Percentiles rank a stretch among this genome's conserved stretches.
These are phyloP conservation scores for Crithidia brevicula DNA, from an alignment of 208 protist genomes.

Conservation along the genomic window DNA sequence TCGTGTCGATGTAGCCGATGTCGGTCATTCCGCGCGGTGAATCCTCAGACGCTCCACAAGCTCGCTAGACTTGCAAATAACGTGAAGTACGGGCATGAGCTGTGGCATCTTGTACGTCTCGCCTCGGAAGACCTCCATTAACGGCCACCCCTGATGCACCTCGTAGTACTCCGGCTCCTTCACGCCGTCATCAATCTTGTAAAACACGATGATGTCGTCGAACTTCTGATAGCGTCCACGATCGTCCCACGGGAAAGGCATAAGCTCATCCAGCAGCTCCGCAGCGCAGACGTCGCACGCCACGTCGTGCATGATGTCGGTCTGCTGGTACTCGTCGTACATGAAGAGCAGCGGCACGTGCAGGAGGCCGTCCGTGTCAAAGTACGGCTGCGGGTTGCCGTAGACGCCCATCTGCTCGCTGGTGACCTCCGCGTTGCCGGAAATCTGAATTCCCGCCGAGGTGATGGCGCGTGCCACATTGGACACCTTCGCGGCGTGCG, in stretches of 20 bases:
- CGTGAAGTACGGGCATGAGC: slow-evolving; percentile 79
- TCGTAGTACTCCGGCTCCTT: slow-evolving; percentile 79
- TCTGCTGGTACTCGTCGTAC: slow-evolving; percentile 94
- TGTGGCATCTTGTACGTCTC: slow-evolving; percentile 77
- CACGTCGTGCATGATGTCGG: slow-evolving; percentile 94
- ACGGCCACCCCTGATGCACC: slow-evolving; percentile 60
- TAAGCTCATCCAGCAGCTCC: slow-evolving; percentile 77
- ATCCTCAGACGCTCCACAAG: slow-evolving; percentile 60
- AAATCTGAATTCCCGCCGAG: slow-evolving; percentile 63
- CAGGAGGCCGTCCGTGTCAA: slow-evolving; percentile 71
- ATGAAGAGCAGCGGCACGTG: slow-evolving; percentile 94
- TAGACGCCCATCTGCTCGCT: slow-evolving; percentile 88
- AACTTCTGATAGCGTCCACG: slow-evolving; percentile 56
- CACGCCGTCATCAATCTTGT: slow-evolving; percentile 89
- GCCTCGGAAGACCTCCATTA: slow-evolving; percentile 84
- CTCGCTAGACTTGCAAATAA: slow-evolving; percentile 70
- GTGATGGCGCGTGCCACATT: slow-evolving; percentile 74
- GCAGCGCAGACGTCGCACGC: slow-evolving; percentile 63
- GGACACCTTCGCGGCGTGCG: slow-evolving; percentile 59
- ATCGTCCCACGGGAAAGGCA: slow-evolving; percentile 90
- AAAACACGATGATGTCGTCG: slow-evolving; percentile 74
- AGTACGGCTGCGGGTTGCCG: slow-evolving; percentile 77
- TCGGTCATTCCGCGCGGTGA: slow-evolving; percentile 19
- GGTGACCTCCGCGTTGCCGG: slow-evolving; percentile 58
- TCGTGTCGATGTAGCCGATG: neutral